Percentiles rank a stretch among this genome's conserved stretches.
Conservation (phyloP, 2,329 filamentous ascomycete genomes). For the Botrytis deweyae region DNA sequence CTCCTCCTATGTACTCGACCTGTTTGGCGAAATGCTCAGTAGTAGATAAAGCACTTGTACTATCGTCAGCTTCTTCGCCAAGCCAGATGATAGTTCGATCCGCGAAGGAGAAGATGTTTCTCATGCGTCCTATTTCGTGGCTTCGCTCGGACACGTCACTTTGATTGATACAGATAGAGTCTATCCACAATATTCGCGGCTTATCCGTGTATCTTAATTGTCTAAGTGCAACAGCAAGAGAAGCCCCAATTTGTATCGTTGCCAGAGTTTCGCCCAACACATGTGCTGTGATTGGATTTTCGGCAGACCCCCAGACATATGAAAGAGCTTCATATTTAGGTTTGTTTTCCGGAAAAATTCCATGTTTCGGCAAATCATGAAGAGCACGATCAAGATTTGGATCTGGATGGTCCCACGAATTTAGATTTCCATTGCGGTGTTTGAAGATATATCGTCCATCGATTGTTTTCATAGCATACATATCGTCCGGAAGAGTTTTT, state of each 20-base stretch:
- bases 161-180: neutral
- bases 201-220: neutral
- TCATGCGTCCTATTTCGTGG: neutral
- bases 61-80: neutral
- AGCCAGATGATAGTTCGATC: neutral
- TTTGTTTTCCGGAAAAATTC: neutral
- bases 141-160: neutral
- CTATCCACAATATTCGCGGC: neutral
- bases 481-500: neutral
- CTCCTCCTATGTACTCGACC: neutral
- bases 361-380: neutral
- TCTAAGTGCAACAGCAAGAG: neutral
- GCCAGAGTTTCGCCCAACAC: neutral
- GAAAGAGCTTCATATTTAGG: neutral
- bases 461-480: neutral
- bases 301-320: neutral
- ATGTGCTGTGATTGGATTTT: neutral
- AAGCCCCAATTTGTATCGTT: neutral
- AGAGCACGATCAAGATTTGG: neutral
- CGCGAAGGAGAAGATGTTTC: neutral
- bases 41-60: neutral
- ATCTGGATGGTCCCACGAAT: neutral
- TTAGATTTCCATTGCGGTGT: neutral
- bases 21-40: neutral
- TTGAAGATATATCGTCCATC: neutral